Evolutionary conservation across 352 stramenopile genomes (phyloP).

Genomic region (Pythium insidiosum): DNA sequence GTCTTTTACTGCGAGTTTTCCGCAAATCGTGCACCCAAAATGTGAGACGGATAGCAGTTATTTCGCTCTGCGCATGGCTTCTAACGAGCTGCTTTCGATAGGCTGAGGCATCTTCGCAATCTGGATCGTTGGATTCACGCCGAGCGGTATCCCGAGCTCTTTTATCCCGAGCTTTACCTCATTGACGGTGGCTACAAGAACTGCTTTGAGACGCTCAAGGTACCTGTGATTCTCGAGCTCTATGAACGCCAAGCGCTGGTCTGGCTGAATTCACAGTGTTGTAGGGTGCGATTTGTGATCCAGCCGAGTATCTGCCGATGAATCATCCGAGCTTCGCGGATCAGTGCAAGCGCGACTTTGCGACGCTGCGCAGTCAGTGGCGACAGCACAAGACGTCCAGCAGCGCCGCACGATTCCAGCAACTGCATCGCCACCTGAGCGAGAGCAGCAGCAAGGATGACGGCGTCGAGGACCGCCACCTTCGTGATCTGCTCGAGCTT

Average conservation of each 20-base stretch:
- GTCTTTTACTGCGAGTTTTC: constrained; percentile 74
- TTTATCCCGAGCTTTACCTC: constrained; percentile 62
- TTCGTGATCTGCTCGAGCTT: too few species aligned
- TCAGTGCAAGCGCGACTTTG: constrained; percentile 39
- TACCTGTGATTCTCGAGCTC: constrained; percentile 2
- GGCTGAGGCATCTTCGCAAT: constrained; percentile 49
- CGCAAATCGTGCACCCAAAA: constrained; percentile 56
- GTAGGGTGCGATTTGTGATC: constrained; percentile 26
- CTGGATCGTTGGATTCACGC: constrained; percentile 51
- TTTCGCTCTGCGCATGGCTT: not conserved
- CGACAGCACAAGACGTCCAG: constrained; percentile 32
- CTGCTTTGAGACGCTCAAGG: constrained; percentile 34
- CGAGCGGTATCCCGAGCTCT: constrained; percentile 46
- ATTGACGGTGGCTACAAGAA: constrained; percentile 61
- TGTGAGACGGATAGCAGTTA: constrained; percentile 14
- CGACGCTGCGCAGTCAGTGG: constrained; percentile 33
- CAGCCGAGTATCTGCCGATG: constrained; percentile 39
- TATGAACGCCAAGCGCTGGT: too few species aligned
- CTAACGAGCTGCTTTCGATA: constrained; percentile 4
- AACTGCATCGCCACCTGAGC: constrained; percentile 5
- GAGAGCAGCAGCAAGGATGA: too few species aligned
- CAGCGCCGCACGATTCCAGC: constrained; percentile 30
- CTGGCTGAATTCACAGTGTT: too few species aligned
- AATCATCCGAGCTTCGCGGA: constrained; percentile 33
- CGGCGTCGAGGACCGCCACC: too few species aligned